Base-by-base conservation (phyloP, 257 asterid genomes). In the Primulina eburnea region DNA sequence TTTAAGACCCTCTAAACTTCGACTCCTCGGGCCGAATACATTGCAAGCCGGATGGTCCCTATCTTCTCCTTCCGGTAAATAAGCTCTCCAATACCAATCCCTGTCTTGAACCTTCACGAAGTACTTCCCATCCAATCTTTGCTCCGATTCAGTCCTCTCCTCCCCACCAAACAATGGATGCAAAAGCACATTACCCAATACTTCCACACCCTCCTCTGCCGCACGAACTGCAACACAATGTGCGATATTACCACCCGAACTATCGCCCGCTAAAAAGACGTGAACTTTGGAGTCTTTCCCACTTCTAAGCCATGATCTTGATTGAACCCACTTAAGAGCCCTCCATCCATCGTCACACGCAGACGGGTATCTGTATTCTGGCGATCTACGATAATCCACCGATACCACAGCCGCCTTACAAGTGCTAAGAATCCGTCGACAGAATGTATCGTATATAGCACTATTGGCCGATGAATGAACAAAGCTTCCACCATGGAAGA, bases 401-500 rank as follows among this genome's bases (percentile, higher is more conserved):
- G 72, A 68, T 12, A 68, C 72, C 37, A 68, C 73, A 2, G 53
- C 73, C 4, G 66, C 73, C 10, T 69, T 58, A 59, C 73, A 69
- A 58, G 28, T 20, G 57, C 63, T 58, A 24, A 69, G 65, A 7
- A 69, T 50, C 53, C 73, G 50, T 0, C 65, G 65, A 18, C 72
- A 68, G 37, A 68, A 68, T 0, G 64, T 68, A 12, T 68, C 72
- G 28, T 68, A 68, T 55, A 68, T 68, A 30, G 72, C 72, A n/a
- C 63, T 68, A 68, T 55, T 52, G 72, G 72, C 72, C 0, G 72
- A 68, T 24, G 72, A 68, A 55, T 68, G 72, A 55, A 62, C 37
- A 20, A 68, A 68, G 63, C 72, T 68, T 55, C 72, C 72, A n/a
- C 72, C 72, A 52, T 68, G 72, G 64, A 55, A 68, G 72, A 47